phyloP scores from a whole-genome alignment of 805 yeast genomes.

The Cephaloascus albidus region DNA sequence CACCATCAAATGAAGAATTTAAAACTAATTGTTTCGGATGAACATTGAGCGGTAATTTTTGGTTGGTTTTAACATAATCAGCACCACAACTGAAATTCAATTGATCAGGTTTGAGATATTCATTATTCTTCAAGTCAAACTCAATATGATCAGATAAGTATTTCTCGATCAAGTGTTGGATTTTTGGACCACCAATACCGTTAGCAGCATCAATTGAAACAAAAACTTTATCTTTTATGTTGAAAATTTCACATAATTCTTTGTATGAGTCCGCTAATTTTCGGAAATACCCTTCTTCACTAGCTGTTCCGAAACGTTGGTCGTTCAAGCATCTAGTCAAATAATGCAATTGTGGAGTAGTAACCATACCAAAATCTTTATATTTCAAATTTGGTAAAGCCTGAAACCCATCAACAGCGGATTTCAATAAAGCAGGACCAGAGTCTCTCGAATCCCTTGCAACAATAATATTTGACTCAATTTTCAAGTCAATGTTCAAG shows the following conservation, averaged over 20 bases:
- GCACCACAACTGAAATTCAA: slow-evolving; percentile 88
- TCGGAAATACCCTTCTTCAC: slow-evolving; percentile 60
- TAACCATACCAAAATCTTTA: slow-evolving; percentile 58
- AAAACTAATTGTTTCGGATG: slow-evolving; percentile 35
- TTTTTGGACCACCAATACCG: slow-evolving; percentile 90
- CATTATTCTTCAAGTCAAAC: slow-evolving; percentile 40
- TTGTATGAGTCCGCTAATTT: slow-evolving; percentile 51
- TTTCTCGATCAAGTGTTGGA: slow-evolving; percentile 33
- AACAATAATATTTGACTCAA: slow-evolving; percentile 42
- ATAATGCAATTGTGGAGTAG: slow-evolving; percentile 94
- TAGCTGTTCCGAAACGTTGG: slow-evolving; percentile 45
- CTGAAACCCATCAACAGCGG: slow-evolving; percentile 54
- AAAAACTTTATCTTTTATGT: slow-evolving; percentile 16
- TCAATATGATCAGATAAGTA: slow-evolving; percentile 31
- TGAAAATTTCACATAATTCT: slow-evolving; percentile 23
- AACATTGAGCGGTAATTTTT: slow-evolving; percentile 60
- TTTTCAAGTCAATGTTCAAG: slow-evolving; percentile 35
- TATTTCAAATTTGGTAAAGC: slow-evolving; percentile 31
- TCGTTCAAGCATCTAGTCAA: slow-evolving; percentile 70
- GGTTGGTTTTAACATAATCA: slow-evolving; percentile 88
- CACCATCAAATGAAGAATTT: slow-evolving; percentile 90
- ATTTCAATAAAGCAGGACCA: slow-evolving; percentile 53
- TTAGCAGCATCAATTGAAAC: slow-evolving; percentile 86
- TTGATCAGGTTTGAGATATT: slow-evolving; percentile 39
- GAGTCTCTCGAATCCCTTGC: slow-evolving; percentile 89